Evolutionary conservation across 371 early-diverging fungal genomes (phyloP).

Genomic region (Haplosporangium sp.): DNA sequence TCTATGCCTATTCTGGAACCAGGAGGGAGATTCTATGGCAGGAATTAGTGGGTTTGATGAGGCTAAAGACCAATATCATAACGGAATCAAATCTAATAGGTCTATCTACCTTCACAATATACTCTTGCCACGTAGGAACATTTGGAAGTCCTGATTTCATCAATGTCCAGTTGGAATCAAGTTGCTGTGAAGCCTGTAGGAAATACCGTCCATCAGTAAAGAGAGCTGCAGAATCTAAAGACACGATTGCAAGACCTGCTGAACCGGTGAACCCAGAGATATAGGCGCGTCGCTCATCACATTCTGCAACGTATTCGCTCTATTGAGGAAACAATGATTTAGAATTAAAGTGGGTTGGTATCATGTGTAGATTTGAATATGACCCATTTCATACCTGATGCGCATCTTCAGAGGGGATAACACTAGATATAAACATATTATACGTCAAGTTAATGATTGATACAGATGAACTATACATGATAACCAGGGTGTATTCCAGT

Average conservation of each 20-base stretch:
- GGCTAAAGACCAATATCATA: background rate
- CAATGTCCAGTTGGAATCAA: slow-evolving; percentile 91
- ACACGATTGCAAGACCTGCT: slow-evolving; percentile 89
- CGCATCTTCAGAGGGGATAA: slow-evolving; percentile 96
- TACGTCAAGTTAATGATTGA: background rate
- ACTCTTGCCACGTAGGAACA: slow-evolving; percentile 92
- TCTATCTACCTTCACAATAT: slow-evolving; percentile 69
- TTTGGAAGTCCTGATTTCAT: slow-evolving; percentile 92
- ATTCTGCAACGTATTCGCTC: slow-evolving; percentile 97
- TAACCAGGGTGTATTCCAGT: background rate
- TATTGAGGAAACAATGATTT: slow-evolving; percentile 33
- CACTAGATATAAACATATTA: slow-evolving; percentile 55
- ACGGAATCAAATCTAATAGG: background rate
- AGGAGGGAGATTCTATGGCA: slow-evolving; percentile 67
- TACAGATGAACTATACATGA: background rate
- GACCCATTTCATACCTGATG: slow-evolving; percentile 79
- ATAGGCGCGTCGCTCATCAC: slow-evolving; percentile 94
- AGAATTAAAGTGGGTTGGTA: background rate
- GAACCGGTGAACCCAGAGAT: slow-evolving; percentile 99
- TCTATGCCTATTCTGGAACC: slow-evolving; percentile 88
- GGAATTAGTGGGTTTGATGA: background rate
- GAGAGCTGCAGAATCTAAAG: slow-evolving; percentile 76
- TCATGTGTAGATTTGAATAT: background rate
- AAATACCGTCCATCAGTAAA: slow-evolving; percentile 99
- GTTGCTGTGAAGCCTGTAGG: slow-evolving; percentile 94